Base-by-base conservation (phyloP, 2,329 filamentous ascomycete species). In the Colletotrichum sp. region DNA sequence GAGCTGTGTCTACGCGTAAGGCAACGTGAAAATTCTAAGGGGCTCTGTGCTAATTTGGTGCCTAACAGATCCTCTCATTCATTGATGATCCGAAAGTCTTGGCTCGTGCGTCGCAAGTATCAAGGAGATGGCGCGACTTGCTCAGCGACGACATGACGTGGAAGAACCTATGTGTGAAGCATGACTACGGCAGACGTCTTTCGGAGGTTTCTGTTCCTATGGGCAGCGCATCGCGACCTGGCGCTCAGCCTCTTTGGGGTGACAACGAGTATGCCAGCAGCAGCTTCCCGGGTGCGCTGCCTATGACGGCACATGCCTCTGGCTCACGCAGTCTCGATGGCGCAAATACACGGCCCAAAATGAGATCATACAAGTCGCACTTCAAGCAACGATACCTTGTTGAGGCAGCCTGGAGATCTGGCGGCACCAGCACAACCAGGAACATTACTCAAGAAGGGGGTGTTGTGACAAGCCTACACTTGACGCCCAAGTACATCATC, bases 361-460 rank as follows among this genome's bases (percentile, higher is more conserved):
- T 95, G 32, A 93, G 93, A 79, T 96, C 95, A 2, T 98, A 99
- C 87, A 95, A 98, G 82, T 98, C 95, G 7, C 96, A 99, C 85
- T 99, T 99, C 88, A 99, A 99, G 85, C 96, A 99, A 83, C 92
- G 96, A 82, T 99, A 99, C 84, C 92, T 99, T 86, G 96, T 99
- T 19, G 97, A 99, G 84, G 98, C 96, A 1, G 97, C 97, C 16
- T 99, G 97, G 97, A 94, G 95, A 79, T 96, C 95, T 72, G 96
- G 97, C 36, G 97, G 97, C n/a, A 91, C 91, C 66, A 94, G 95
- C 82, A 94, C 95, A 57, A 92, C 94, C 55, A 92, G 94, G 77
- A 96, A 98, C 82, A 98, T 99, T 77, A 98, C 95, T 1, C 96
- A 98, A 70, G 97, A 99, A 82, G 96, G 98, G 80, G 96, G 97